Conservation (phyloP, 139 green algal species). For the Tetraselmis chui region DNA sequence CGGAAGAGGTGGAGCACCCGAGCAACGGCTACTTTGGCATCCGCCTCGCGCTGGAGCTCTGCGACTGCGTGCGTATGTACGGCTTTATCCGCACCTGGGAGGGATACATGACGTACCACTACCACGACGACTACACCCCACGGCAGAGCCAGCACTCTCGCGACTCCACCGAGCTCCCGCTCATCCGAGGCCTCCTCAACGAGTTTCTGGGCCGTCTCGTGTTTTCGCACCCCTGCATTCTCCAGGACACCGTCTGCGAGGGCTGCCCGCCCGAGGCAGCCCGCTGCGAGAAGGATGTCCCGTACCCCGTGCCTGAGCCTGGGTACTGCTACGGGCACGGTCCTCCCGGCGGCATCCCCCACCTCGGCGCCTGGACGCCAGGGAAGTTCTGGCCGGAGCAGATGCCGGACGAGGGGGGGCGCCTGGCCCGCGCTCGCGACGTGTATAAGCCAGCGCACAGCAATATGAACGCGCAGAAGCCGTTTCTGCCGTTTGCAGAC, state of each 20-base stretch:
- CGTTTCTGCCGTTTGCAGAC: not conserved
- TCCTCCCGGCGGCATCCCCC: not conserved
- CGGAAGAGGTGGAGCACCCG: slow-evolving; percentile 5
- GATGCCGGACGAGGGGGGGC: not conserved
- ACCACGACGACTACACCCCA: slow-evolving; percentile 18
- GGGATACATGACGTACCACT: slow-evolving; percentile 27
- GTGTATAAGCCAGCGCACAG: not conserved
- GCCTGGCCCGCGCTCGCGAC: not conserved
- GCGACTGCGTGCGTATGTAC: slow-evolving; percentile 17
- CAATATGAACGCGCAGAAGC: not conserved
- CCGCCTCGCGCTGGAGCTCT: slow-evolving; percentile 19
- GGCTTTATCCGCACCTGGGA: slow-evolving; percentile 16
- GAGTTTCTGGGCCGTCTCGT: not conserved
- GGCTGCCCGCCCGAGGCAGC: not conserved
- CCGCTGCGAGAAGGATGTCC: not conserved
- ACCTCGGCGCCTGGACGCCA: not conserved
- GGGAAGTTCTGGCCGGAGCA: not conserved
- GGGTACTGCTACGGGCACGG: slow-evolving; percentile 10
- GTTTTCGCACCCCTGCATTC: slow-evolving; percentile 14
- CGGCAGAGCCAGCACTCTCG: slow-evolving; percentile 3
- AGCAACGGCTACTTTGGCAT: slow-evolving; percentile 25
- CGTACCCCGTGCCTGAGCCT: slow-evolving; percentile 6
- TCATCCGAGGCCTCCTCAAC: slow-evolving; percentile 8
- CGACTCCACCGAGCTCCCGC: slow-evolving; percentile 8
- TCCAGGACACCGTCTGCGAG: not conserved